These are phyloP conservation scores for Nidula niveotomentosa DNA, from an alignment of 1,284 basidiomycete species.

Conservation along the genomic window DNA sequence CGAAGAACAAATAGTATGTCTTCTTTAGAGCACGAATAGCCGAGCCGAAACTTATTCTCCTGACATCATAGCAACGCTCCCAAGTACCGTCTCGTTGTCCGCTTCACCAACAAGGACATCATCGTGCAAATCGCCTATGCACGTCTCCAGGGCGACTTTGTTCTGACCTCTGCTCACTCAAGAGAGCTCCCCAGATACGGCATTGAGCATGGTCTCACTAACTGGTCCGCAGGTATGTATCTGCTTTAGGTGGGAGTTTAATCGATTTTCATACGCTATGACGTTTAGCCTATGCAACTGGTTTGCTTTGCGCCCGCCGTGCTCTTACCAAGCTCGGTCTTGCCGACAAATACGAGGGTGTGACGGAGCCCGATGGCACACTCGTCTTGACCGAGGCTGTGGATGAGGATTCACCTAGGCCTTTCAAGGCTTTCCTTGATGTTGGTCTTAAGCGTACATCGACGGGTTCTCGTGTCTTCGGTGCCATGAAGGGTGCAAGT, in stretches of 20 bases:
- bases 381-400: slow-evolving; percentile 81
- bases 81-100: slow-evolving; percentile 98
- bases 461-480: slow-evolving; percentile 97
- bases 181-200: slow-evolving; percentile 95
- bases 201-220: slow-evolving; percentile 97
- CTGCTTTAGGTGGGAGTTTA: neutral
- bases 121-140: slow-evolving; percentile 96
- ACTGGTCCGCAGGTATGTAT: slow-evolving; percentile 89
- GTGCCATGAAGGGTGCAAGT: slow-evolving; percentile 98
- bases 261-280: slow-evolving; percentile 3
- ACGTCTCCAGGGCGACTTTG: slow-evolving; percentile 96
- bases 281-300: slow-evolving; percentile 89
- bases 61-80: slow-evolving; percentile 75
- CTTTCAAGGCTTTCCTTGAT: slow-evolving; percentile 99
- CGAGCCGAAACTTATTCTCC: neutral
- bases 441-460: slow-evolving; percentile 98
- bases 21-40: neutral
- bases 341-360: slow-evolving; percentile 98
- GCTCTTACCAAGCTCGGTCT: slow-evolving; percentile 95
- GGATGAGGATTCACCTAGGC: slow-evolving; percentile 91
- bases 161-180: slow-evolving; percentile 87
- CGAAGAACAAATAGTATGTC: slow-evolving; percentile 98
- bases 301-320: slow-evolving; percentile 93
- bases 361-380: slow-evolving; percentile 90
- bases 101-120: slow-evolving; percentile 94